Evolutionary conservation across 768 basidiomycete species (phyloP).

Genomic region (Trametes villosa): DNA sequence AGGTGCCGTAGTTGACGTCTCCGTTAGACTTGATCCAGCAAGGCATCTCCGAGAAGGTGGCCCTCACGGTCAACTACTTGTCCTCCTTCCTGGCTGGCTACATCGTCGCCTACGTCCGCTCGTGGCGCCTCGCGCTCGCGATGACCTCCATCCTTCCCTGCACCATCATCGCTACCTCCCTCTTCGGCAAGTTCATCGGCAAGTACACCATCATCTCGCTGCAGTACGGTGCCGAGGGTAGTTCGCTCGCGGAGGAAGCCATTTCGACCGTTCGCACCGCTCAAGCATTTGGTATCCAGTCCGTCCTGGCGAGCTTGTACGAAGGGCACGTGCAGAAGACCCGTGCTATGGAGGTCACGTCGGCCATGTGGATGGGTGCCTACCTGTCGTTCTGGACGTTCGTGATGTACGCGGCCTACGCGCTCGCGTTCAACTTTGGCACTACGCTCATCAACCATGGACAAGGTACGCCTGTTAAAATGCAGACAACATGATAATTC

Average conservation of each 20-base stretch:
- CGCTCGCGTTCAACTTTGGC: conserved; percentile 85
- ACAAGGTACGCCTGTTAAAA: conserved; percentile 44
- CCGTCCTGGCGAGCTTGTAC: conserved; percentile 64
- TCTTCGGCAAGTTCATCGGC: conserved; percentile 72
- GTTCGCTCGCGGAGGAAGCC: conserved; percentile 89
- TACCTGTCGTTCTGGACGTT: conserved; percentile 80
- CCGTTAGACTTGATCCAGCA: conserved; percentile 80
- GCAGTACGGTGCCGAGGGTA: conserved; percentile 75
- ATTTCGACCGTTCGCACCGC: conserved; percentile 88
- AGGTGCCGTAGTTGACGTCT: neutral
- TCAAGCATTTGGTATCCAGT: conserved; percentile 88
- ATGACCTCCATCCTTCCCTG: conserved; percentile 82
- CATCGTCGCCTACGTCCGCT: conserved; percentile 65
- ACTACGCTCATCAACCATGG: conserved; percentile 76
- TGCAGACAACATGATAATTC: neutral
- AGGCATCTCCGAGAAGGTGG: conserved; percentile 89
- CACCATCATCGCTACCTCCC: conserved; percentile 69
- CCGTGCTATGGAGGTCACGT: conserved; percentile 54
- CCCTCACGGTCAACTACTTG: conserved; percentile 64
- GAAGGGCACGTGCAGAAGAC: conserved; percentile 61
- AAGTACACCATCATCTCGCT: conserved; percentile 70
- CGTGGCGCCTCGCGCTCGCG: conserved; percentile 85
- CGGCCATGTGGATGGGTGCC: conserved; percentile 59
- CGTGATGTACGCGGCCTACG: conserved; percentile 77
- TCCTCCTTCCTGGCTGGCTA: conserved; percentile 81